Conservation (phyloP, 179 eudicot genomes). For the Amaranthus tricolor region DNA sequence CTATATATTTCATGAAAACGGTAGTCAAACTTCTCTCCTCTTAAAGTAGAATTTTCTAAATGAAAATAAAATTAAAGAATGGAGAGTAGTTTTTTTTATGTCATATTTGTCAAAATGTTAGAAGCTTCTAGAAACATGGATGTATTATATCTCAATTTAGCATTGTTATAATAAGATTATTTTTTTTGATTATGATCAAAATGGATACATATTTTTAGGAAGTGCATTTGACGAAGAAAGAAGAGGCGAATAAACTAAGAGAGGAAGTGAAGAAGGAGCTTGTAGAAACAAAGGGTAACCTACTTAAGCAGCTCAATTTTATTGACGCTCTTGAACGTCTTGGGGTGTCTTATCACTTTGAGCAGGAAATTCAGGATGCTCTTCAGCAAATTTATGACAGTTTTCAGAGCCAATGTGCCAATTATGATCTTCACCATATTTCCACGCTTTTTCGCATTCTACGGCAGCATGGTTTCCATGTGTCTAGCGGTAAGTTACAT, state of each 20-base stretch:
- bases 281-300: background rate
- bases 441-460: conserved; percentile 45
- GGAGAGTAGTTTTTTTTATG: too few relatives aligned
- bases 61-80: too few relatives aligned
- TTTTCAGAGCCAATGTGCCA: conserved; percentile 10
- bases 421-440: conserved; percentile 32
- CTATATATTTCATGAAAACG: too few relatives aligned
- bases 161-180: too few relatives aligned
- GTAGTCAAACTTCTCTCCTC: too few relatives aligned
- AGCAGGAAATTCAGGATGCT: conserved; percentile 35
- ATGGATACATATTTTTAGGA: conserved; percentile 2
- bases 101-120: too few relatives aligned
- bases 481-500: conserved; percentile 29
- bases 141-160: too few relatives aligned
- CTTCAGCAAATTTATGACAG: conserved; percentile 12
- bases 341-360: conserved; percentile 50
- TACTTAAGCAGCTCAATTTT: conserved; percentile 16
- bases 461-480: conserved; percentile 43
- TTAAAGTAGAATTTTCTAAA: too few relatives aligned
- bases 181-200: background rate
- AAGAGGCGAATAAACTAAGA: conserved; percentile 22
- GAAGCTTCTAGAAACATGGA: too few relatives aligned
- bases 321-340: conserved; percentile 44
- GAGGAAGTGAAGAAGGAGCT: conserved; percentile 19
- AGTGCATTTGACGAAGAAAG: conserved; percentile 18